Evolutionary conservation across 2,329 filamentous ascomycete species (phyloP).

Genomic region (Penicillium glabrum): DNA sequence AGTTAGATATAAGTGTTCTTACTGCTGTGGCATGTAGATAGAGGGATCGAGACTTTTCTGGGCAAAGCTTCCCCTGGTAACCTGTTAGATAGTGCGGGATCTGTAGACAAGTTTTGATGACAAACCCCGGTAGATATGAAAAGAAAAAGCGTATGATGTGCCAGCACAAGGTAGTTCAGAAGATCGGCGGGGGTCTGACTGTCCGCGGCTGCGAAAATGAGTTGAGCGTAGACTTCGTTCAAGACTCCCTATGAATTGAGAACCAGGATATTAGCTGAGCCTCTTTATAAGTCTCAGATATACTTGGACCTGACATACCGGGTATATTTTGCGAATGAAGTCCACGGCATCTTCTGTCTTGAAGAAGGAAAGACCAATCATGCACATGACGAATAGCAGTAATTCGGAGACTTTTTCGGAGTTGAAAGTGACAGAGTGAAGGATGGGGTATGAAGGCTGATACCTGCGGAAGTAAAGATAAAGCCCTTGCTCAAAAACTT

Average conservation of each 20-base stretch:
- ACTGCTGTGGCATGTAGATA: slow-evolving; percentile 1
- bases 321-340: slow-evolving; percentile 3
- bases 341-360: slow-evolving; percentile 5
- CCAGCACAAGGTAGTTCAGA: slow-evolving; percentile 1
- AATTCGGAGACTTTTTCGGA: not conserved
- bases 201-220: not conserved
- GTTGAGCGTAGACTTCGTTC: not conserved
- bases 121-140: slow-evolving; percentile 9
- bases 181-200: not conserved
- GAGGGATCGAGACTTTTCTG: slow-evolving; percentile 1
- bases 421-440: slow-evolving; percentile 3
- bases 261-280: not conserved
- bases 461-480: slow-evolving; percentile 10
- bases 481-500: slow-evolving; percentile 6
- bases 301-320: not conserved
- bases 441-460: slow-evolving; percentile 5
- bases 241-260: not conserved
- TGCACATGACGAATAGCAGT: slow-evolving; percentile 5
- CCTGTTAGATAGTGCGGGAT: not conserved
- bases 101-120: not conserved
- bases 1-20: not conserved
- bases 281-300: too few relatives aligned
- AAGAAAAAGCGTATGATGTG: slow-evolving; percentile 7
- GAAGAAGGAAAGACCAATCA: slow-evolving; percentile 8
- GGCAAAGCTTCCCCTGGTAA: slow-evolving; percentile 1